Conservation (phyloP, 345 rosid species). For the Brassica incana region DNA sequence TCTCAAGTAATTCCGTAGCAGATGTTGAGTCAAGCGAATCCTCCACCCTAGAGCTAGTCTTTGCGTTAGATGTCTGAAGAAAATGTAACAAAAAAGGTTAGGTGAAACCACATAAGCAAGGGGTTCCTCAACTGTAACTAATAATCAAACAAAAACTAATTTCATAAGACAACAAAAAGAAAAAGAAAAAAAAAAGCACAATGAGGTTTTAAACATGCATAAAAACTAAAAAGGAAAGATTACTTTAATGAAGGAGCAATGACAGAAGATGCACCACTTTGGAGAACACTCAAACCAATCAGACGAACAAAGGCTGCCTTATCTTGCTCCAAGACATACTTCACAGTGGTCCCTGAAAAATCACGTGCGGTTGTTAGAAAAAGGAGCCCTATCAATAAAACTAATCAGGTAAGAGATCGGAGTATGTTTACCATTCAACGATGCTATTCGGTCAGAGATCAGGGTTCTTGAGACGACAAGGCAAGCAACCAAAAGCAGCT, state of each 20-base stretch:
- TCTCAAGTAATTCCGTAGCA: conserved; percentile 81
- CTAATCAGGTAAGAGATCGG: conserved; percentile 7
- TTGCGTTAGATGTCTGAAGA: conserved; percentile 75
- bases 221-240: background rate
- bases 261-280: conserved; percentile 93
- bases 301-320: conserved; percentile 76
- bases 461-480: conserved; percentile 91
- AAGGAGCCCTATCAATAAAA: background rate
- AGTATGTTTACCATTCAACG: conserved; percentile 70
- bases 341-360: conserved; percentile 87
- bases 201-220: conserved; percentile 9
- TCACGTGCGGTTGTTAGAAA: conserved; percentile 19
- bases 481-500: conserved; percentile 77
- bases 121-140: background rate
- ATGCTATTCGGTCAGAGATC: conserved; percentile 95
- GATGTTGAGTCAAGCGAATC: conserved; percentile 85
- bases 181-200: background rate
- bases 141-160: conserved; percentile 1
- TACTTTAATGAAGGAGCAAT: conserved; percentile 95
- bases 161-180: background rate
- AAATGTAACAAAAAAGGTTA: background rate
- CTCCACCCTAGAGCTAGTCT: conserved; percentile 96
- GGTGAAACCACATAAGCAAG: conserved; percentile 11
- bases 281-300: conserved; percentile 88
- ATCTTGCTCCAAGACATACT: conserved; percentile 94